Evolutionary conservation across 140 eudicot genomes (phyloP).

Genomic region (Anethum foeniculum): DNA sequence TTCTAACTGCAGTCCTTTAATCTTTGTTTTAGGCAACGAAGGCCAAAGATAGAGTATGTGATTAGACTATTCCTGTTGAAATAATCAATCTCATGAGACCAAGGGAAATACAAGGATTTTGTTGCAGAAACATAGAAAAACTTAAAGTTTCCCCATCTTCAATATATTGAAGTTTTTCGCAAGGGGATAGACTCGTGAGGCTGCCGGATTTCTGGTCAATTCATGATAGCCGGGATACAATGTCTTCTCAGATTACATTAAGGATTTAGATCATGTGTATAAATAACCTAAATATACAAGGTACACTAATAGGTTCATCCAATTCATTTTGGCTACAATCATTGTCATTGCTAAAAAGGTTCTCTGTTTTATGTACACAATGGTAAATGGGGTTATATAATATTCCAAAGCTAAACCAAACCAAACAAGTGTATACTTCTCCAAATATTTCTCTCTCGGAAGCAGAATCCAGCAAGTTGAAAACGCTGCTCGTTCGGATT

Average conservation of each 20-base stretch:
- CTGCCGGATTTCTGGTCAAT: not conserved
- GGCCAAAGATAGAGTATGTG: conserved; percentile 48
- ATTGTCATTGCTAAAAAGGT: not conserved
- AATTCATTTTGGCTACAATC: not conserved
- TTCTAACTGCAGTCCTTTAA: conserved; percentile 7
- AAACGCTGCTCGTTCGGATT: too few species aligned
- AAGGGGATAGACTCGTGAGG: not conserved
- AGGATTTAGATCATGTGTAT: not conserved
- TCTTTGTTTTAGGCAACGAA: conserved; percentile 44
- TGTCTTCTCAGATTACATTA: not conserved
- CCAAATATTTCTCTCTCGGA: not conserved
- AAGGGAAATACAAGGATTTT: not conserved
- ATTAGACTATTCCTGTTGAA: conserved; percentile 41
- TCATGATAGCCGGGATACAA: not conserved
- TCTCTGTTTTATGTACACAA: not conserved
- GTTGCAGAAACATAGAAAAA: not conserved
- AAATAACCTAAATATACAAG: too few species aligned
- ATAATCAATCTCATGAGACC: conserved; percentile 20
- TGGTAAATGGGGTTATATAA: not conserved
- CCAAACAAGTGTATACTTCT: not conserved
- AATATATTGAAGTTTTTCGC: not conserved
- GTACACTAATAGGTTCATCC: not conserved
- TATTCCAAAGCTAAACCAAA: not conserved
- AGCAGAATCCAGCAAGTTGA: too few species aligned
- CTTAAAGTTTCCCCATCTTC: not conserved